Evolutionary conservation across 1,284 basidiomycete species (phyloP), one percentile per base, ranked within the genome.

Genomic region (Papiliotrema fonsecae): DNA sequence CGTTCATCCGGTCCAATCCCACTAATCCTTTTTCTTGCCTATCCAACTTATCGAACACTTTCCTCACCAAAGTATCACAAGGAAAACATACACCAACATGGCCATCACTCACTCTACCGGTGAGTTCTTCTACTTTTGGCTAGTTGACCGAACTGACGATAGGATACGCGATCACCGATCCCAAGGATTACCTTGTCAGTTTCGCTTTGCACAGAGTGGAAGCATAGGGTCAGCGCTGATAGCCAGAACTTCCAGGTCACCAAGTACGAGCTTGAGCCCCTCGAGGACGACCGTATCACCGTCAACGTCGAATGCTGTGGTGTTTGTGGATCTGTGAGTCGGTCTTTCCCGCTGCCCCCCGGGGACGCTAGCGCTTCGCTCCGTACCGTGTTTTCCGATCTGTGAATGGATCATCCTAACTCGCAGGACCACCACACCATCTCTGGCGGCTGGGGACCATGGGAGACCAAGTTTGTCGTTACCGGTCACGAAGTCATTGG

Each of bases 271-370:
- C 78, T 81, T 64, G 70, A 72, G 62, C 85, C 82, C 73, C 67
- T 78, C 32, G 86, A 86, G 69, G 78, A 82, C 42, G 62, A 73
- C 56, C 70, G 79, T 38, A 73, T 84, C 7, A 84, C 86, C 46
- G 80, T 88, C 49, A 88, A 89, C 78, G 87, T 91, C 51, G 87
- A 88, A 54, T 62, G 58, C 57, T 73, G 69, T 47, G 71, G 71
- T 49, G 69, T 72, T 21, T 71, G 70, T 42, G 64, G 65, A 31
- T 61, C 56, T 13, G 60, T 55, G 22, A 44, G 56, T 54, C 21
- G 2, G n/a, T n/a, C n/a, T n/a, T n/a, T n/a, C n/a, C n/a, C n/a
- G n/a, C n/a, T n/a, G n/a, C n/a, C n/a, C n/a, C n/a, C n/a, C n/a
- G n/a, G n/a, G n/a, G n/a, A n/a, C n/a, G n/a, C n/a, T n/a, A n/a